Conservation (phyloP, 768 basidiomycete genomes). For the Boletus vinaceobasis region DNA sequence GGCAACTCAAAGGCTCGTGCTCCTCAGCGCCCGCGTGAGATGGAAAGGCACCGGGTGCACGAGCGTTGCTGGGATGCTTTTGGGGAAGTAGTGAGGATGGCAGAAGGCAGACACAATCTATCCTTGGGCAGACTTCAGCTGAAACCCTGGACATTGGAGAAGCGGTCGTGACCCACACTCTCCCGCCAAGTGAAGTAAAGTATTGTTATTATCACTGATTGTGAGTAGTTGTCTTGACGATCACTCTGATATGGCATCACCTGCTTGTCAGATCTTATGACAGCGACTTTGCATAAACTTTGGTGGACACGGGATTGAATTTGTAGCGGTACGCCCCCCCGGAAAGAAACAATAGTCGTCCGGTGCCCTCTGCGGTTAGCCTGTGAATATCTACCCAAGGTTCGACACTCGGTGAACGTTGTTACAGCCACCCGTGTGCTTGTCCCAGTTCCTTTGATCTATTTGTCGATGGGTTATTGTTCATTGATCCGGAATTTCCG, state of each 20-base stretch:
- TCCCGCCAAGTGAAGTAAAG: neutral
- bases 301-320: neutral
- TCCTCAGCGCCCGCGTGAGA: constrained; percentile 10
- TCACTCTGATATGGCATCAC: neutral
- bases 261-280: neutral
- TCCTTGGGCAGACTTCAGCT: constrained; percentile 46
- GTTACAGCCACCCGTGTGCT: constrained; percentile 6
- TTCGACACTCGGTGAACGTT: constrained; percentile 8
- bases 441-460: neutral
- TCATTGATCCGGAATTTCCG: neutral
- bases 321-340: neutral
- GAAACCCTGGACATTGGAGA: constrained; percentile 24
- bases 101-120: constrained; percentile 51
- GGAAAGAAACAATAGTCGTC: constrained; percentile 12
- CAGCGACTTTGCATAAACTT: neutral
- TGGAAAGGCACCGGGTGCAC: constrained; percentile 29
- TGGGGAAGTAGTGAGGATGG: constrained; percentile 54
- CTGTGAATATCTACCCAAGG: neutral
- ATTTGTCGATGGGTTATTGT: constrained; percentile 25
- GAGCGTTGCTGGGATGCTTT: constrained; percentile 45
- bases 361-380: constrained; percentile 1
- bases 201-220: neutral
- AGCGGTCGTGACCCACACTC: neutral
- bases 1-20: constrained; percentile 20
- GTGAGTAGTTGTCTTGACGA: constrained; percentile 9